A percentile compares a stretch with the other conserved stretches of the same genome.
Evolutionary conservation across 352 stramenopile genomes (phyloP).

Genomic region (Globisporangium camurandrum): DNA sequence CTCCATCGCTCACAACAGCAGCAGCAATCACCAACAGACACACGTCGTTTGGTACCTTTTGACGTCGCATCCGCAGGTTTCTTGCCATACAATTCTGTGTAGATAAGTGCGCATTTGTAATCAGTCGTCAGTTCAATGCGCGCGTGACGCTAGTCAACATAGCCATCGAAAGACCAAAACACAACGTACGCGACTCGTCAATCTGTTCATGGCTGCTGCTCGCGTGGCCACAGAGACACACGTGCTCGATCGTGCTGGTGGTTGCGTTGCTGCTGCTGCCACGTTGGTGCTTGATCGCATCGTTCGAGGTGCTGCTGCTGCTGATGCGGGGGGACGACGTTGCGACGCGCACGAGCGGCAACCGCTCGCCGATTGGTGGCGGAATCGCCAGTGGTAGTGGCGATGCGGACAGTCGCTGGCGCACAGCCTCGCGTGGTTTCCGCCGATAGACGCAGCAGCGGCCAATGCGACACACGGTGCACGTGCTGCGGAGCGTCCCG

Average conservation of each 20-base stretch:
- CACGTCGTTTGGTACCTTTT: constrained; percentile 28
- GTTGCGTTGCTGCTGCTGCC: constrained; percentile 17
- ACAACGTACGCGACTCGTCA: constrained; percentile 52
- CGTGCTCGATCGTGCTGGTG: constrained; percentile 20
- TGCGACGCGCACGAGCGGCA: too few relatives aligned
- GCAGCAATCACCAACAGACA: background rate
- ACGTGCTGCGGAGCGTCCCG: constrained; percentile 56
- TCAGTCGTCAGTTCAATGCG: background rate
- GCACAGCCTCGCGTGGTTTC: constrained; percentile 20
- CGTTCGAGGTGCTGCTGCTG: too few relatives aligned
- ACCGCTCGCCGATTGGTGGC: too few relatives aligned
- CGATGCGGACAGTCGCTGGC: too few relatives aligned
- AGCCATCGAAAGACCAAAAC: background rate
- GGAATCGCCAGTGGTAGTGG: too few relatives aligned
- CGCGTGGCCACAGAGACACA: constrained; percentile 66
- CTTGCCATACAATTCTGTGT: constrained; percentile 58
- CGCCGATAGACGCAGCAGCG: constrained; percentile 62
- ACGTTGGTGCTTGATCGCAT: constrained; percentile 9
- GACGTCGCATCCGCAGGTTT: constrained; percentile 45
- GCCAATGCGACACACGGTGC: constrained; percentile 60
- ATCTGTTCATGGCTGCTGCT: constrained; percentile 71
- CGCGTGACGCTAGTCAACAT: constrained; percentile 9
- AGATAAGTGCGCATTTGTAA: background rate
- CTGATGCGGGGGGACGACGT: too few relatives aligned
- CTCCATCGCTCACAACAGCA: background rate